These are phyloP conservation scores for Rhodotorula sp. DNA, from an alignment of 1,284 basidiomycete species.

Conservation along the genomic window DNA sequence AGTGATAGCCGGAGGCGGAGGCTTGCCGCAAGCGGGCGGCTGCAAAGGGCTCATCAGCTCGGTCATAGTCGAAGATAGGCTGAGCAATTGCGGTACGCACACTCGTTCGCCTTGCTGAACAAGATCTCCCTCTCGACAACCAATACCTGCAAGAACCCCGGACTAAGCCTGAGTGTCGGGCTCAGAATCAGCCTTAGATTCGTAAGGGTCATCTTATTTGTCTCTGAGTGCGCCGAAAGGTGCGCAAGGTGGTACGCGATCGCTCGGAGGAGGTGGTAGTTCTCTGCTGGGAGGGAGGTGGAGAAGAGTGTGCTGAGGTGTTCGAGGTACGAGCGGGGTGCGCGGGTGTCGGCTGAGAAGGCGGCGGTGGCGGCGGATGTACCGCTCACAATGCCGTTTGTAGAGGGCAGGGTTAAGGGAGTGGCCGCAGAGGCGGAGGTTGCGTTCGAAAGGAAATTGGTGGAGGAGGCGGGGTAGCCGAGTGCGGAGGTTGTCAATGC, in stretches of 20 bases:
- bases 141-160: constrained; percentile 39
- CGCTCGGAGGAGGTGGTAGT: constrained; percentile 37
- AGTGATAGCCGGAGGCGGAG: not conserved
- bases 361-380: not conserved
- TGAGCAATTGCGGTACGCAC: not conserved
- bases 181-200: constrained; percentile 42
- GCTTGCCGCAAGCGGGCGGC: constrained; percentile 5
- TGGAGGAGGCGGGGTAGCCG: constrained; percentile 36
- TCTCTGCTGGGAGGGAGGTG: constrained; percentile 28
- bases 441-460: constrained; percentile 16
- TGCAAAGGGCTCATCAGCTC: not conserved
- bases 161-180: constrained; percentile 40
- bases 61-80: too few relatives aligned
- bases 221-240: constrained; percentile 24
- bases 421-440: not conserved
- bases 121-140: constrained; percentile 38
- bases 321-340: constrained; percentile 18
- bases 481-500: constrained; percentile 26
- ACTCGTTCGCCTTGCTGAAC: constrained; percentile 18
- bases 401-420: not conserved
- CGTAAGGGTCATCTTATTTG: constrained; percentile 42
- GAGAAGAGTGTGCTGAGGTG: constrained; percentile 34
- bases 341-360: not conserved
- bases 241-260: constrained; percentile 36
- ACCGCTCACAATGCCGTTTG: not conserved